phyloP scores from a whole-genome alignment of 176 grass and related monocot species.

The Olyra latifolia region DNA sequence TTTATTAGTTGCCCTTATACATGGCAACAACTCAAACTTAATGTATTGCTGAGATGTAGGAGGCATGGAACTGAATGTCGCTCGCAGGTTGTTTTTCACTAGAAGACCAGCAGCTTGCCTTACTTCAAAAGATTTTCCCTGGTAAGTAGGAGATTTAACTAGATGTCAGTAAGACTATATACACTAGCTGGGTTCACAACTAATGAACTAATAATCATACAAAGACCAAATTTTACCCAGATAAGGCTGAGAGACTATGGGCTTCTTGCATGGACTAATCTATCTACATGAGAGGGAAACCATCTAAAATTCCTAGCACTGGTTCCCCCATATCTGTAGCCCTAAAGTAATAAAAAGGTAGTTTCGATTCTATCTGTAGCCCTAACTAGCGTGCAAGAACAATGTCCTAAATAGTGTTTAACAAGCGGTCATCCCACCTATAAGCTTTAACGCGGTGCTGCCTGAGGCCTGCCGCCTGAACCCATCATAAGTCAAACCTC shows the following conservation, averaged over 20 bases:
- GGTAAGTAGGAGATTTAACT: slow-evolving; percentile 31
- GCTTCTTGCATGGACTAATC: slow-evolving; percentile 12
- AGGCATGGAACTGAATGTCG: slow-evolving; percentile 65
- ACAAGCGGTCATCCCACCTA: not conserved
- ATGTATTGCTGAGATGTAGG: slow-evolving; percentile 68
- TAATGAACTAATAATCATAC: slow-evolving; percentile 17
- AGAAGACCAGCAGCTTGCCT: slow-evolving; percentile 93
- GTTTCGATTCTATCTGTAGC: not conserved
- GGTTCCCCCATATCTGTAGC: not conserved
- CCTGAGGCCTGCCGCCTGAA: not conserved
- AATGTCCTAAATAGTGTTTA: not conserved
- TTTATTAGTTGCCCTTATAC: slow-evolving; percentile 73
- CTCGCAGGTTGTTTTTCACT: slow-evolving; percentile 77
- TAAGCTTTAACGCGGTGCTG: not conserved
- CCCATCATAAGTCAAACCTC: slow-evolving; percentile 2
- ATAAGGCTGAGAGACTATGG: slow-evolving; percentile 5
- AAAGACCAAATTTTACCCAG: not conserved
- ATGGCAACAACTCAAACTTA: slow-evolving; percentile 78
- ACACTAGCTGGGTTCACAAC: not conserved
- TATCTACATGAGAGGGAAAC: not conserved
- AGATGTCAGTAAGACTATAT: slow-evolving; percentile 18
- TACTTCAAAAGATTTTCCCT: slow-evolving; percentile 80
- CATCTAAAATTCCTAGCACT: not conserved
- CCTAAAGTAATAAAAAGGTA: not conserved
- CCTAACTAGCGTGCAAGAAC: not conserved